Conservation (phyloP, 1,284 basidiomycete species). For the Heliocybe sulcata region DNA sequence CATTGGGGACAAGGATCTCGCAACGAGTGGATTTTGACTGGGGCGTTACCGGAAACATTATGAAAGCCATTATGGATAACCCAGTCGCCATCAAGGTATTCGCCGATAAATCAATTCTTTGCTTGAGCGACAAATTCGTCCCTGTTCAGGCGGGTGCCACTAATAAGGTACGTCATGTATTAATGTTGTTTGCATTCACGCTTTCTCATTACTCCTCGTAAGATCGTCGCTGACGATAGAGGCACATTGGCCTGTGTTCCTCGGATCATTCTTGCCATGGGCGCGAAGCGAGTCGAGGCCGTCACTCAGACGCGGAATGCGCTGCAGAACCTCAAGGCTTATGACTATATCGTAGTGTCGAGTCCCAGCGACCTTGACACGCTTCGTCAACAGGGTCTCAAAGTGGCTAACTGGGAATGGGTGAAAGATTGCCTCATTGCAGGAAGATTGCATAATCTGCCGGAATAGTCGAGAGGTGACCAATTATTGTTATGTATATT, state of each 20-base stretch:
- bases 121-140: slow-evolving; percentile 47
- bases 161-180: slow-evolving; percentile 27
- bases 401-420: slow-evolving; percentile 55
- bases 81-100: slow-evolving; percentile 51
- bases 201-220: slow-evolving; percentile 2
- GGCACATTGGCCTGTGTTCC: slow-evolving; percentile 30
- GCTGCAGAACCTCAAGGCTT: slow-evolving; percentile 24
- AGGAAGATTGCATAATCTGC: background rate
- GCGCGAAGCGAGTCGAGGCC: slow-evolving; percentile 61
- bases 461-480: background rate
- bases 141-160: slow-evolving; percentile 25
- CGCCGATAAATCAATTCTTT: slow-evolving; percentile 42
- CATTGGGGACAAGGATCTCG: slow-evolving; percentile 44
- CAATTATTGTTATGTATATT: no score
- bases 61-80: slow-evolving; percentile 50
- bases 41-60: slow-evolving; percentile 49
- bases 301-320: slow-evolving; percentile 28
- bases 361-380: slow-evolving; percentile 28
- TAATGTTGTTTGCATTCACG: background rate
- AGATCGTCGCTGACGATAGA: slow-evolving; percentile 12
- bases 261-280: slow-evolving; percentile 67
- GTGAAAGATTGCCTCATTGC: slow-evolving; percentile 77
- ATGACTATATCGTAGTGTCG: slow-evolving; percentile 64
- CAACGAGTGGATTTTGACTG: slow-evolving; percentile 70
- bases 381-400: slow-evolving; percentile 21